phyloP scores from a whole-genome alignment of 2,329 filamentous ascomycete genomes.

The Penicillium sumatraense region DNA sequence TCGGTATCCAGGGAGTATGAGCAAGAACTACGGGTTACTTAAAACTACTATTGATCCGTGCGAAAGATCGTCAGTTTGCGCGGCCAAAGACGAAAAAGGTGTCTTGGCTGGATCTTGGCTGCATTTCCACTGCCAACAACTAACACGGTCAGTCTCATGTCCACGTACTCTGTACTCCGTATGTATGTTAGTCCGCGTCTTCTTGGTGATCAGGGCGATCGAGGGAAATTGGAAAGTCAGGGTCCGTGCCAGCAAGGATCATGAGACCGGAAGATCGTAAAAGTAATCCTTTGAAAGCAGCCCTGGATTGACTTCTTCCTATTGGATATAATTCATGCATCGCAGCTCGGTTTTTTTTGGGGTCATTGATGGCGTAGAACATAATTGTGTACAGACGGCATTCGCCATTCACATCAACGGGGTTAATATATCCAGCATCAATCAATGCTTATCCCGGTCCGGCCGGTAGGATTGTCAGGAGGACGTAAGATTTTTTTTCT shows the following conservation, averaged over 20 bases:
- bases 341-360: neutral
- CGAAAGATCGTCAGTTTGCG: neutral
- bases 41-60: neutral
- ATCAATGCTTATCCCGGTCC: neutral
- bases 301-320: neutral
- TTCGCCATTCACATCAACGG: neutral
- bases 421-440: neutral
- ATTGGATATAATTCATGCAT: neutral
- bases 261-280: neutral
- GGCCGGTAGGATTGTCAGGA: neutral
- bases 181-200: neutral
- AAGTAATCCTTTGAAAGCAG: neutral
- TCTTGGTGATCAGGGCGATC: neutral
- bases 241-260: neutral
- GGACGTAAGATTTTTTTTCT: neutral
- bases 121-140: neutral
- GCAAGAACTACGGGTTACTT: neutral
- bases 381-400: neutral
- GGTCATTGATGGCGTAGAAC: neutral
- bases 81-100: neutral
- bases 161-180: too few relatives aligned
- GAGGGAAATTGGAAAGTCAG: neutral
- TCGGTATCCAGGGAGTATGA: neutral
- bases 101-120: neutral
- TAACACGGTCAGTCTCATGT: neutral